phyloP scores from a whole-genome alignment of 1,284 basidiomycete species.

The Athelia sp. region DNA sequence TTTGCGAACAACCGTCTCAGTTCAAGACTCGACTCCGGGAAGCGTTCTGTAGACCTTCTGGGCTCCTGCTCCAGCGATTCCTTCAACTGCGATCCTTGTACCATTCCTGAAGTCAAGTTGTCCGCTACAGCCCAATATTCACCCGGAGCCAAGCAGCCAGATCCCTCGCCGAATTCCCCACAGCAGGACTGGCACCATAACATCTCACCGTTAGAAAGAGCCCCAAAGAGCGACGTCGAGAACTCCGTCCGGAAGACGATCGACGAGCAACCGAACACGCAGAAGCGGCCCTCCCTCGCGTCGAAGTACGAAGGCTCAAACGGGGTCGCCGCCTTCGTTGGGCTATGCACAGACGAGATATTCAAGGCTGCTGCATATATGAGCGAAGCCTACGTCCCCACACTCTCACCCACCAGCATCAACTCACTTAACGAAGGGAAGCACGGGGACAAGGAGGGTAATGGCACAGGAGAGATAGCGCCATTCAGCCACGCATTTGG shows the following conservation, averaged over 20 bases:
- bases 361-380: slow-evolving; percentile 67
- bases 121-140: too few relatives aligned
- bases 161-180: too few relatives aligned
- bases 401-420: slow-evolving; percentile 13
- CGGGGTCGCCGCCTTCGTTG: slow-evolving; percentile 63
- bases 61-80: neutral
- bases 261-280: too few relatives aligned
- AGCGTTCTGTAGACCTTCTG: slow-evolving; percentile 15
- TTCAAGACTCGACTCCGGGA: slow-evolving; percentile 62
- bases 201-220: too few relatives aligned
- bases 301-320: slow-evolving; percentile 58
- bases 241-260: too few relatives aligned
- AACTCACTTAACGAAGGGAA: too few relatives aligned
- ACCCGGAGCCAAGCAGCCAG: too few relatives aligned
- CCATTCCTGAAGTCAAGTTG: too few relatives aligned
- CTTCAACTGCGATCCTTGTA: too few relatives aligned
- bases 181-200: too few relatives aligned
- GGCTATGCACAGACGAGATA: slow-evolving; percentile 67
- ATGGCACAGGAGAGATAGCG: slow-evolving; percentile 10
- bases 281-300: slow-evolving; percentile 28
- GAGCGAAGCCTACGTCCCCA: slow-evolving; percentile 50
- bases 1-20: slow-evolving; percentile 66
- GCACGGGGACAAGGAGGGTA: slow-evolving; percentile 21
- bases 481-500: slow-evolving; percentile 56
- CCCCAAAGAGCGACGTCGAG: too few relatives aligned